Percentiles rank a stretch among this genome's conserved stretches.
Conservation (phyloP, 1,139 yeast genomes). For the Pichia sp. region DNA sequence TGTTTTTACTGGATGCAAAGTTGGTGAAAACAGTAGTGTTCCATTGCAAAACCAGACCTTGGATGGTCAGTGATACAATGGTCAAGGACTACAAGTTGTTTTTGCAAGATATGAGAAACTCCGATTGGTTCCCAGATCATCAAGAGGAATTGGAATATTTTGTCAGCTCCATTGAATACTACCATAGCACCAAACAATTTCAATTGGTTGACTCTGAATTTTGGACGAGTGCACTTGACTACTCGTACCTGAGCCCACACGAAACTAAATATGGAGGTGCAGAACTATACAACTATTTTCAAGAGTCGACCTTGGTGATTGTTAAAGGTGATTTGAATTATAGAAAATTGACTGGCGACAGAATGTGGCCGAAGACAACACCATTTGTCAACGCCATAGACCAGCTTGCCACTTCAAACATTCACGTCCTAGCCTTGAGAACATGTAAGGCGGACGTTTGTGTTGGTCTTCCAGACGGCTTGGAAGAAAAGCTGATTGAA, state of each 20-base stretch:
- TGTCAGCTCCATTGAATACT: conserved; percentile 46
- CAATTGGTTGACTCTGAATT: conserved; percentile 61
- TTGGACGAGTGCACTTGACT: conserved; percentile 80
- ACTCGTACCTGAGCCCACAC: conserved; percentile 58
- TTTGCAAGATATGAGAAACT: conserved; percentile 53
- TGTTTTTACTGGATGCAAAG: conserved; percentile 70
- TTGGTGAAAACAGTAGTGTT: conserved; percentile 61
- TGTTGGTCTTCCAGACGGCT: conserved; percentile 73
- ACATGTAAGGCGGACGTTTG: conserved; percentile 98
- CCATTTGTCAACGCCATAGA: conserved; percentile 69
- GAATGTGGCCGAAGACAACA: conserved; percentile 81
- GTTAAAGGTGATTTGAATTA: conserved; percentile 96
- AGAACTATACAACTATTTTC: conserved; percentile 47
- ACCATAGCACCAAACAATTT: conserved; percentile 49
- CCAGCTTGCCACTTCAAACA: conserved; percentile 54
- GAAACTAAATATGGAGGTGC: conserved; percentile 56
- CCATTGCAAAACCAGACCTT: conserved; percentile 88
- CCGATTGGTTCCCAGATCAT: conserved; percentile 48
- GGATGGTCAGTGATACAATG: conserved; percentile 97
- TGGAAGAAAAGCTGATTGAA: conserved; percentile 60
- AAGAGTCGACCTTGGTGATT: conserved; percentile 61
- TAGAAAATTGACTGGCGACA: conserved; percentile 88
- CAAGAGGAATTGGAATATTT: conserved; percentile 42
- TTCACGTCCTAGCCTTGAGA: conserved; percentile 71
- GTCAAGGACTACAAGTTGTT: conserved; percentile 68